These are phyloP conservation scores for Aureobasidium sp. DNA, from an alignment of 2,329 filamentous ascomycete genomes.

Conservation along the genomic window DNA sequence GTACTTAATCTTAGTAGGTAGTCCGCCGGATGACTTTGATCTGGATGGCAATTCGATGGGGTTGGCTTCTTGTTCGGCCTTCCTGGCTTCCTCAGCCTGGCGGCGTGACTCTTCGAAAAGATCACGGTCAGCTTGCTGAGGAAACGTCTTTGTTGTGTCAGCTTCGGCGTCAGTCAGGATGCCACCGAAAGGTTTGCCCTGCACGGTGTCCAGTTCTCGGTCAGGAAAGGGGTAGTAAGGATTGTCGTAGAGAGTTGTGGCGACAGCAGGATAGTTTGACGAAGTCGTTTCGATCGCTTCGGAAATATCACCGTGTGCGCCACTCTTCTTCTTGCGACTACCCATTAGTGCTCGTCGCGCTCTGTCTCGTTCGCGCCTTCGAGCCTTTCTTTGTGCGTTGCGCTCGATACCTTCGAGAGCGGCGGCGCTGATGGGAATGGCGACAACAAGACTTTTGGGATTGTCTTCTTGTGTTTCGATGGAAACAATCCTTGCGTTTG, in stretches of 20 bases:
- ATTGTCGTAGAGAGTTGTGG: conserved; percentile 59
- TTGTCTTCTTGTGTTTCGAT: conserved; percentile 26
- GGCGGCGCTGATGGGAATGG: conserved; percentile 30
- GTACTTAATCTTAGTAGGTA: conserved; percentile 94
- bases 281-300: conserved; percentile 32
- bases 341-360: conserved; percentile 23
- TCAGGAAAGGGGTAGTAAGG: conserved; percentile 87
- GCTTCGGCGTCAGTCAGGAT: conserved; percentile 84
- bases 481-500: conserved; percentile 32
- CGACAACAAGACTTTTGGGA: conserved; percentile 47
- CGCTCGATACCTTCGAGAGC: conserved; percentile 31
- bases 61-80: conserved; percentile 60
- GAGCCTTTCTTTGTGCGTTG: conserved; percentile 48
- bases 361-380: conserved; percentile 40
- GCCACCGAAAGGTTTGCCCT: conserved; percentile 90
- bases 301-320: background rate
- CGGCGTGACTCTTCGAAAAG: conserved; percentile 86
- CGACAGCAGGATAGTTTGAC: conserved; percentile 53
- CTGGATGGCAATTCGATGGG: conserved; percentile 34
- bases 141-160: conserved; percentile 83
- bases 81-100: conserved; percentile 88
- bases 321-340: conserved; percentile 32
- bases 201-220: conserved; percentile 79
- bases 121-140: conserved; percentile 69
- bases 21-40: conserved; percentile 70